Evolutionary conservation across 2,329 filamentous ascomycete genomes (phyloP), one percentile per base, ranked within the genome.

Genomic region (Ophiostoma himal-ulmi): DNA sequence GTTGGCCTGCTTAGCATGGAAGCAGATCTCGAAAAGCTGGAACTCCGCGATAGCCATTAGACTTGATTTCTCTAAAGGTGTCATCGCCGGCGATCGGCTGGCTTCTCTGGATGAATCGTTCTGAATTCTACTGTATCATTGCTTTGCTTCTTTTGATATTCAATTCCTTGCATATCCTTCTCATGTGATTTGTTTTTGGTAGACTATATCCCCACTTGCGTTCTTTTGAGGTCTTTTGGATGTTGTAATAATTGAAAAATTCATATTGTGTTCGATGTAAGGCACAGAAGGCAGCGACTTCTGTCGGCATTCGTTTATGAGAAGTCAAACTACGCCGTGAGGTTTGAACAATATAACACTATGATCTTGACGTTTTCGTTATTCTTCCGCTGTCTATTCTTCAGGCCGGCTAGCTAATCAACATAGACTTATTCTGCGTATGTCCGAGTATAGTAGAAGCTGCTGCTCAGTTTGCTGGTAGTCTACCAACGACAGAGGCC

Each of bases 401-500:
- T 64, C 44, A n/a, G 44, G 44, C 44, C 44, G 22, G n/a, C 22
- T 57, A 22, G 22, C n/a, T 57, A 26, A 14, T 57, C 22, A 8
- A 13, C 22, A n/a, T 13, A 57, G 14, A 17, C 5, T n/a, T 34
- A 68, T 34, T 26, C n/a, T 17, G 48, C 10, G 17, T 17, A 30
- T n/a, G 22, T 11, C 39, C n/a, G 54, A 17, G 17, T n/a, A 48
- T 7, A 20, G 17, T n/a, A 22, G n/a, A 37, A 36, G 30, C 39
- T 2, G 8, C 39, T 3, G 30, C 36, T 54, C 82, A 90, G 80
- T 90, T 90, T 71, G 87, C 85, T 37, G 88, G 88, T 79, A 96
- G 87, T 79, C 94, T 89, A 79, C 91, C 91, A 72, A 99, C 95
- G 72, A 97, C 93, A 65, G 88, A 86, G 72, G 92, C 92, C 95